Conservation (phyloP, 1,139 yeast genomes). For the Hansenula sp. region DNA sequence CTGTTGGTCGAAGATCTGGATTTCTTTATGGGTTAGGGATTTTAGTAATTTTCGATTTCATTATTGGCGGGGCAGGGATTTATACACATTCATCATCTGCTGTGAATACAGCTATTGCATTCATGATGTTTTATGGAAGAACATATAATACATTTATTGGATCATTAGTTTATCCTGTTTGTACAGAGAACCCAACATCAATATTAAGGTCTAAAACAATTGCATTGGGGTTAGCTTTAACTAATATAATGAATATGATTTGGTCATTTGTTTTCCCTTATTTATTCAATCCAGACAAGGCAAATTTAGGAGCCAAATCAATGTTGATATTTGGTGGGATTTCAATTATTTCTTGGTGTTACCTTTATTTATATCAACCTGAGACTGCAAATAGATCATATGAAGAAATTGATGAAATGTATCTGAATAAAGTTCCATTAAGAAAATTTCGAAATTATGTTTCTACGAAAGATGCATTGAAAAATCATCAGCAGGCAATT, state of each 20-base stretch:
- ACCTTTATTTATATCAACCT: conserved; percentile 34
- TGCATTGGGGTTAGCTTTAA: conserved; percentile 30
- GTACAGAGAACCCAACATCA: conserved; percentile 34
- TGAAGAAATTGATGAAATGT: conserved; percentile 36
- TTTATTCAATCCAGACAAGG: conserved; percentile 38
- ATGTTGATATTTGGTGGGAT: conserved; percentile 40
- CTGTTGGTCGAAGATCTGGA: conserved; percentile 28
- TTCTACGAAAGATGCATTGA: no score
- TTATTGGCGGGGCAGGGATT: conserved; percentile 30
- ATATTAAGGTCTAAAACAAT: conserved; percentile 34
- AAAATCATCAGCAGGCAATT: no score
- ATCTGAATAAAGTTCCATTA: conserved; percentile 28
- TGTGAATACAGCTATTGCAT: conserved; percentile 18
- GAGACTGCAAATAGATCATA: conserved; percentile 37
- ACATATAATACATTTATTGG: conserved; percentile 28
- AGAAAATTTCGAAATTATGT: conserved; percentile 20
- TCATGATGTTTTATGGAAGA: conserved; percentile 31
- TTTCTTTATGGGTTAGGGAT: conserved; percentile 30
- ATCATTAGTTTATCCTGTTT: conserved; percentile 31
- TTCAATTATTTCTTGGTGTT: conserved; percentile 24
- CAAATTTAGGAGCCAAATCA: conserved; percentile 41
- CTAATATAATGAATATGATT: conserved; percentile 30
- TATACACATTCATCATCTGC: conserved; percentile 16
- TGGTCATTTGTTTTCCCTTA: conserved; percentile 36
- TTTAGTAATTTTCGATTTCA: conserved; percentile 25